Conservation (phyloP, 2,329 filamentous ascomycete species). For the Clonostachys solani region DNA sequence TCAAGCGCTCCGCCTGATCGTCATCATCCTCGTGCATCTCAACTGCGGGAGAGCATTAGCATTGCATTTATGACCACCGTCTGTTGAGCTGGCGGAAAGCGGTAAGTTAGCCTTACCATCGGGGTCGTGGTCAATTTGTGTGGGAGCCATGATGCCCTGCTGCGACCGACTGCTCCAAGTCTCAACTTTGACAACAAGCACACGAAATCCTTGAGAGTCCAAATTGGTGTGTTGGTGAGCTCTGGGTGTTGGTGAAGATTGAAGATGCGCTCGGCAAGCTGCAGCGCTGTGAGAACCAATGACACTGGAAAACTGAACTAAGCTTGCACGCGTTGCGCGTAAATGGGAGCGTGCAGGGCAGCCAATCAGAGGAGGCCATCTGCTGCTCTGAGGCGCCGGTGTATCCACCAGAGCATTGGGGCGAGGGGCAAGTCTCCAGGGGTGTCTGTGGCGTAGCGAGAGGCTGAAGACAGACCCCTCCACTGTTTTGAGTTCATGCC, state of each 20-base stretch:
- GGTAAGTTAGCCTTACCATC: conserved; percentile 20
- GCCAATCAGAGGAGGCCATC: not conserved
- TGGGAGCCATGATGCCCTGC: conserved; percentile 23
- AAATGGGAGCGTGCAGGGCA: conserved; percentile 2
- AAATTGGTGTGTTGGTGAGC: not conserved
- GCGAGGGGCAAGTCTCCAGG: too few relatives aligned
- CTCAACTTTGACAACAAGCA: not conserved
- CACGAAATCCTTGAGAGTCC: not conserved
- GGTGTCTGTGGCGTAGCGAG: too few relatives aligned
- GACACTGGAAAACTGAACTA: not conserved
- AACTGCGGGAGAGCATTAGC: conserved; percentile 13
- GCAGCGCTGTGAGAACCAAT: too few relatives aligned
- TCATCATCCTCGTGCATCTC: conserved; percentile 63
- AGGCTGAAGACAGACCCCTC: too few relatives aligned
- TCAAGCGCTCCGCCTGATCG: conserved; percentile 75
- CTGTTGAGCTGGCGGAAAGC: conserved; percentile 1
- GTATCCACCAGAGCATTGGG: too few relatives aligned
- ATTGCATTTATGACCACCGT: not conserved
- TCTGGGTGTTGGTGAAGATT: not conserved
- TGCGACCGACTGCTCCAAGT: not conserved
- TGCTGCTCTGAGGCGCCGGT: not conserved
- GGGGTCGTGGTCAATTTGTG: conserved; percentile 26
- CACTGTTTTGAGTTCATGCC: too few relatives aligned
- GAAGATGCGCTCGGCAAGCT: too few relatives aligned
- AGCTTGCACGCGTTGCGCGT: conserved; percentile 6